Base-by-base conservation (phyloP, 148 eudicot genomes). In the Hydrangea macrophylla region DNA sequence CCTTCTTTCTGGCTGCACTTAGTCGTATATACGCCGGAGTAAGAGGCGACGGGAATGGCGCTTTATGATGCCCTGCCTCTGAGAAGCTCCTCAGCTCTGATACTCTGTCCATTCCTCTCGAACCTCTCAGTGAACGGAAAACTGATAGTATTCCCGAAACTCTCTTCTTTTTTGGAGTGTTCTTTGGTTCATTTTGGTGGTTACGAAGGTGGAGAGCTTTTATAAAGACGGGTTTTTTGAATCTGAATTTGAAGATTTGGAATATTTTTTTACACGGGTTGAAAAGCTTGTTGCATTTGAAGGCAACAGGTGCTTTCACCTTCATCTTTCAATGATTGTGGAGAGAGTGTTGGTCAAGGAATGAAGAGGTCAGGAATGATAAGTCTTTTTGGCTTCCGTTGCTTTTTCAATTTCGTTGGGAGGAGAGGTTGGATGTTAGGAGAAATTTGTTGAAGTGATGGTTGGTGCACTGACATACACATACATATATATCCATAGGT, bases 271-370 rank as follows among this genome's bases (percentile, higher is more conserved):
- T 73, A 78, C 85, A 87, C 22, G 97, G 92, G 37, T 73, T 78
- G 39, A 76, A 30, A 48, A 85, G 79, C 80, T 73, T 84, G 82
- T 79, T 90, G 80, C 73, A 75, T 73, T 82, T 87, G 84, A 87
- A 86, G 85, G 76, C 56, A 78, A 55, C 58, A 67, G 73, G 69
- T 42, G 71, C 68, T 74, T 76, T 82, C 60, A 72, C 50, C 53
- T 58, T 74, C 80, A 69, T 80, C 20, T 39, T 45, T 54, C 18
- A 65, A 20, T 53, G 74, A 63, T 42, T 30, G 48, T 9, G 32
- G 45, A 17, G 10, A 24, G 70, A 70, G 58, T 76, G 64, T 48
- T 50, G 81, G 51, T 54, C 60, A 77, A 71, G 73, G 62, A 44
- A 70, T 37, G 57, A 7, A 62, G 26, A 26, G n/a, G n/a, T n/a